Evolutionary conservation across 1,284 basidiomycete genomes (phyloP).

Genomic region (Ceratobasidium sp.): DNA sequence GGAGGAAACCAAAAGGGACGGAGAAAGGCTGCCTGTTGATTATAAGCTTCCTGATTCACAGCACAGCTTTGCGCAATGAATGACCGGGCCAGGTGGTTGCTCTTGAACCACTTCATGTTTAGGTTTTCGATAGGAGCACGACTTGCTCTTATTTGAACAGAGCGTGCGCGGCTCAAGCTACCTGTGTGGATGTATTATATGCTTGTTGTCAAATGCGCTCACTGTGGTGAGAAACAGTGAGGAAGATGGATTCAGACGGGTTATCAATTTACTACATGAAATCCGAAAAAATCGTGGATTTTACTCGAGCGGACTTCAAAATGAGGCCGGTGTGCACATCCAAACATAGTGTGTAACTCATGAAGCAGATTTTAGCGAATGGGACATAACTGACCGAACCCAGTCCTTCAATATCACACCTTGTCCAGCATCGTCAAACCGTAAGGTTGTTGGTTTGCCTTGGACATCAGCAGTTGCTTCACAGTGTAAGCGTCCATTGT

Average conservation of each 20-base stretch:
- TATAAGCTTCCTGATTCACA: too few relatives aligned
- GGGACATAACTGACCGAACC: conserved; percentile 17
- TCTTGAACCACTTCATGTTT: too few relatives aligned
- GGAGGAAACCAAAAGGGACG: too few relatives aligned
- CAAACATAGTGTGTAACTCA: not conserved
- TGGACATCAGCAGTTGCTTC: conserved; percentile 21
- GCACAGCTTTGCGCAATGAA: too few relatives aligned
- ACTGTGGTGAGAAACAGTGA: too few relatives aligned
- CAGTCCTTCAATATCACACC: conserved; percentile 28
- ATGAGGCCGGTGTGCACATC: not conserved
- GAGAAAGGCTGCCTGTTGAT: too few relatives aligned
- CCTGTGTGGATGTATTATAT: not conserved
- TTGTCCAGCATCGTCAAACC: conserved; percentile 1
- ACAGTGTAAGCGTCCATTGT: conserved; percentile 10
- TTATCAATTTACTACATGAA: not conserved
- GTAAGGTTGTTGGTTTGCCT: not conserved
- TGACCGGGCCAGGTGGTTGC: too few relatives aligned
- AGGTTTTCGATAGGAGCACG: too few relatives aligned
- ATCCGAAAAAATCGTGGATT: not conserved
- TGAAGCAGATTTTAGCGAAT: not conserved
- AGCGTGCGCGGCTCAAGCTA: too few relatives aligned
- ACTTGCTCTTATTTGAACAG: too few relatives aligned
- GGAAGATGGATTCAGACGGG: not conserved
- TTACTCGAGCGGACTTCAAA: not conserved
- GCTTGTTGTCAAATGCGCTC: too few relatives aligned